A percentile compares a stretch with the other conserved stretches of the same genome.
phyloP scores from a whole-genome alignment of 768 basidiomycete species.

The Trametes punicea region DNA sequence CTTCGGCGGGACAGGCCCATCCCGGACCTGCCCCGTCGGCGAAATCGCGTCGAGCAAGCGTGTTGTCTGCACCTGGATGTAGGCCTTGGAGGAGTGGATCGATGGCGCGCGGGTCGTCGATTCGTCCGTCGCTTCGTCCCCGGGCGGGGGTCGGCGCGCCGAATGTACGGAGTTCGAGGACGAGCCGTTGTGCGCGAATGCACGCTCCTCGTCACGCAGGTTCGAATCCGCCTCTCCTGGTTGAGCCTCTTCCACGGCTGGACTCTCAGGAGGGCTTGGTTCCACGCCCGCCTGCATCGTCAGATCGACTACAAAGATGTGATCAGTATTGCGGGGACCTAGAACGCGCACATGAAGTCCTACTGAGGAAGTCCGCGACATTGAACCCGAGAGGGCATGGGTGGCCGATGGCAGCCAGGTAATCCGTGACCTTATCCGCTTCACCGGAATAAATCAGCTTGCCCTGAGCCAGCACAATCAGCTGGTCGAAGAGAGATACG shows the following conservation, averaged over 20 bases:
- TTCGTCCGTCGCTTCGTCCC: conserved; percentile 43
- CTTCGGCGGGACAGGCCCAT: conserved; percentile 47
- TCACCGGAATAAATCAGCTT: conserved; percentile 84
- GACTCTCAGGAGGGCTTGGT: conserved; percentile 30
- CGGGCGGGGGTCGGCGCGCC: conserved; percentile 30
- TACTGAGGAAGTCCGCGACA: conserved; percentile 94
- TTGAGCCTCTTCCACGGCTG: conserved; percentile 27
- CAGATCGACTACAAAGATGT: conserved; percentile 33
- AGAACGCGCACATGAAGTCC: conserved; percentile 29
- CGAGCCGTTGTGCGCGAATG: conserved; percentile 29
- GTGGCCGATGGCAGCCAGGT: conserved; percentile 75
- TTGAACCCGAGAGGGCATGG: conserved; percentile 94
- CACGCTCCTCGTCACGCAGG: conserved; percentile 70
- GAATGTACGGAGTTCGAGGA: conserved; percentile 39
- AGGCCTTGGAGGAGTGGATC: conserved; percentile 41
- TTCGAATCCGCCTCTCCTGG: conserved; percentile 40
- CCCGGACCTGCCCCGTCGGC: conserved; percentile 32
- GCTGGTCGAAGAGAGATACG: conserved; percentile 90
- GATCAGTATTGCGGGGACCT: conserved; percentile 1
- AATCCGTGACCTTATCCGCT: conserved; percentile 68
- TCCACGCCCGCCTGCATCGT: conserved; percentile 45
- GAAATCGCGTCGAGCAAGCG: conserved; percentile 62
- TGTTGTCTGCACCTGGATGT: conserved; percentile 69
- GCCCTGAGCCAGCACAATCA: conserved; percentile 82
- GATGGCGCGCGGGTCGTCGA: conserved; percentile 45